Conservation (phyloP, 192 early-diverging fungal species). For the Neocallimastix lanati region DNA sequence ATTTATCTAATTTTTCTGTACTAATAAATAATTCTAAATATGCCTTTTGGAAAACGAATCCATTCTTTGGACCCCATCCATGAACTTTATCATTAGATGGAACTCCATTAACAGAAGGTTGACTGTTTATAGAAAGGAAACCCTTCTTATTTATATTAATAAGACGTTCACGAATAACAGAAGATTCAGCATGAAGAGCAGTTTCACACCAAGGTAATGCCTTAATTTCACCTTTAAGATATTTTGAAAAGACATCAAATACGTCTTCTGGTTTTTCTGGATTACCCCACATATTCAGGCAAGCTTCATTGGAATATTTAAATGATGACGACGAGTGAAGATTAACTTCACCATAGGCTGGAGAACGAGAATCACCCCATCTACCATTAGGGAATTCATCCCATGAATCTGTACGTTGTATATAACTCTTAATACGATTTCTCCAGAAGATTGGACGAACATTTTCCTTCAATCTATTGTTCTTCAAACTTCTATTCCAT, state of each 20-base stretch:
- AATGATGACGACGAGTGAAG: neutral
- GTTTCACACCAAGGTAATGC: conserved; percentile 84
- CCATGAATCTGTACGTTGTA: conserved; percentile 76
- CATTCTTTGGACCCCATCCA: conserved; percentile 93
- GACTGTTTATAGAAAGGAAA: conserved; percentile 88
- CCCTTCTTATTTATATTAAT: conserved; percentile 55
- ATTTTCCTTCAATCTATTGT: conserved; percentile 73
- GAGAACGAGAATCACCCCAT: conserved; percentile 93
- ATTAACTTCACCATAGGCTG: conserved; percentile 57
- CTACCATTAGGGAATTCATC: conserved; percentile 97
- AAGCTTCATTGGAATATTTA: conserved; percentile 26
- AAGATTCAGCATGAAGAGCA: conserved; percentile 60
- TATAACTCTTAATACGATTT: conserved; percentile 83
- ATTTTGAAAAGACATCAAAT: conserved; percentile 55
- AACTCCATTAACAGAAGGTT: conserved; percentile 82
- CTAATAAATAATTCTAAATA: conserved; percentile 92
- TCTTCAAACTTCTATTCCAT: conserved; percentile 70
- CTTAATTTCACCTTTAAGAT: conserved; percentile 58
- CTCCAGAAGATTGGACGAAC: conserved; percentile 98
- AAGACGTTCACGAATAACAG: conserved; percentile 45
- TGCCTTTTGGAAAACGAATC: conserved; percentile 64
- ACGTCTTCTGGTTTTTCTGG: conserved; percentile 53
- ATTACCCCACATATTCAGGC: conserved; percentile 59
- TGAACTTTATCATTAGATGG: conserved; percentile 52
- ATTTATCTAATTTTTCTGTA: conserved; percentile 39